Conservation (phyloP, 495 filamentous ascomycete species). For the Xylaria cubensis region DNA sequence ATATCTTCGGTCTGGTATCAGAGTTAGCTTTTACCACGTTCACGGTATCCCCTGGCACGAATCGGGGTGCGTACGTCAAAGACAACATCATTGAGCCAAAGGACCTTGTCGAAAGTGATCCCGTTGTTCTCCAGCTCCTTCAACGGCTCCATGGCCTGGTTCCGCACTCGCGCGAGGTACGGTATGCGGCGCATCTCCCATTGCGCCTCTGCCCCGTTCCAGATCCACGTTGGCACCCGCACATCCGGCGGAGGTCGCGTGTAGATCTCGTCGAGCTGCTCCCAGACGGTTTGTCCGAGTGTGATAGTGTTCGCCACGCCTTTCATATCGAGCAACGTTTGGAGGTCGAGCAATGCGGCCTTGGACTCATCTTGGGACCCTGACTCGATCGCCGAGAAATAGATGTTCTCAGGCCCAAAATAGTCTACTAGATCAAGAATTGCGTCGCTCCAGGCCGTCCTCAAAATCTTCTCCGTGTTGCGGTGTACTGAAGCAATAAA, state of each 20-base stretch:
- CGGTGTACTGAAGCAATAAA: conserved; percentile 73
- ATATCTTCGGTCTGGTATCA: conserved; percentile 65
- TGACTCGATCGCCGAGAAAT: conserved; percentile 70
- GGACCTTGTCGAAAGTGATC: conserved; percentile 67
- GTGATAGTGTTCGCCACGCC: conserved; percentile 61
- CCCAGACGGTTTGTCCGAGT: conserved; percentile 62
- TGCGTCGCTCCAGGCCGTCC: conserved; percentile 65
- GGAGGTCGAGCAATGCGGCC: conserved; percentile 63
- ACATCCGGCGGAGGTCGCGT: conserved; percentile 52
- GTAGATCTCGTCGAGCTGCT: conserved; percentile 58
- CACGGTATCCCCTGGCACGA: neutral
- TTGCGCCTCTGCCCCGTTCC: conserved; percentile 54
- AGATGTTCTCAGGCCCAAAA: conserved; percentile 67
- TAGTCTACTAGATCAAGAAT: conserved; percentile 59
- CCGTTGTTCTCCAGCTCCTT: conserved; percentile 48
- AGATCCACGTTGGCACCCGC: conserved; percentile 58
- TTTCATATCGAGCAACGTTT: conserved; percentile 56
- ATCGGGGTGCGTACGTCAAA: conserved; percentile 53
- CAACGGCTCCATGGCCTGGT: conserved; percentile 58
- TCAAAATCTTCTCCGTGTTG: conserved; percentile 66
- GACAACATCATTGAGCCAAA: conserved; percentile 79
- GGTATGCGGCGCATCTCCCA: conserved; percentile 70
- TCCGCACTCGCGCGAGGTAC: conserved; percentile 70
- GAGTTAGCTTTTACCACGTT: conserved; percentile 22
- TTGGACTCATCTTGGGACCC: conserved; percentile 73